phyloP scores from a whole-genome alignment of 176 grass and related monocot genomes.

The Lolium perenne region DNA sequence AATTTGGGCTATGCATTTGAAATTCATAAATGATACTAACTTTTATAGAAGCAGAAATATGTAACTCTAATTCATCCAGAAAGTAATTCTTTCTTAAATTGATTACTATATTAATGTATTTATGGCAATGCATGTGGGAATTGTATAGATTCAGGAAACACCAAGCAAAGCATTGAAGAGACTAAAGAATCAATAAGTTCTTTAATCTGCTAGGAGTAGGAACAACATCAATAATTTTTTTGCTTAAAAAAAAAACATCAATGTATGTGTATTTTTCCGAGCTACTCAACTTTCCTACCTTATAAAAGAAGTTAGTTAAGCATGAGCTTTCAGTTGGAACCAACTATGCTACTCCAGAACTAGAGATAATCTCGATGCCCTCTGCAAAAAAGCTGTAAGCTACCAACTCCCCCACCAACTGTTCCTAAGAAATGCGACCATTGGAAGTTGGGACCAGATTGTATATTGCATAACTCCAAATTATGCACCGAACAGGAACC shows the following conservation, averaged over 20 bases:
- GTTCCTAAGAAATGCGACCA: background rate
- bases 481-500: constrained; percentile 4
- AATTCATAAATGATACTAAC: constrained; percentile 21
- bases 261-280: constrained; percentile 12
- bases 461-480: background rate
- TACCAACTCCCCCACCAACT: background rate
- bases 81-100: background rate
- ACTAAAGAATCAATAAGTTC: background rate
- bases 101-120: background rate
- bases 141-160: background rate
- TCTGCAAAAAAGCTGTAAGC: background rate
- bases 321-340: background rate
- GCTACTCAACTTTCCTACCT: background rate
- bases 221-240: background rate
- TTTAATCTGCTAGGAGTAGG: constrained; percentile 24
- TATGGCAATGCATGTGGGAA: background rate
- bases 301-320: background rate
- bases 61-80: background rate
- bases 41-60: background rate
- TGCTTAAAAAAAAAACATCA: no score
- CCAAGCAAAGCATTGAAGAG: background rate
- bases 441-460: background rate
- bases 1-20: constrained; percentile 10
- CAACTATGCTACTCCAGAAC: background rate
- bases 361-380: background rate